phyloP scores from a whole-genome alignment of 306 rosid species.

The Quercus dentata region DNA sequence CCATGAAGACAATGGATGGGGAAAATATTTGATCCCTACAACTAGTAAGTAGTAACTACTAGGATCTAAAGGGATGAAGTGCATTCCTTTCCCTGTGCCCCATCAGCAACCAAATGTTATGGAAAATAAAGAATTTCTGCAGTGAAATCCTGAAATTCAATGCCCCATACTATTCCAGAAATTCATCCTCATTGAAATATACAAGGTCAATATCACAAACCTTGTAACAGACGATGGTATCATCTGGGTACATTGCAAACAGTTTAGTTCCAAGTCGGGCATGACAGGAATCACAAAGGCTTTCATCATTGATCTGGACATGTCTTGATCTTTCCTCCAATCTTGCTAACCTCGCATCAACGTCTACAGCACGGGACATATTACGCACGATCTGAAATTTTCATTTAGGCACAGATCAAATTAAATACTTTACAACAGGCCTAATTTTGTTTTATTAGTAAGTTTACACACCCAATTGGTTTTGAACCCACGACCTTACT shows the following conservation, averaged over 20 bases:
- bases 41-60: not conserved
- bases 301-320: constrained; percentile 92
- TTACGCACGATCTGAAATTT: constrained; percentile 75
- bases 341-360: constrained; percentile 89
- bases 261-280: constrained; percentile 97
- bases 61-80: not conserved
- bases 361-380: constrained; percentile 82
- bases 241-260: constrained; percentile 99
- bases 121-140: not conserved
- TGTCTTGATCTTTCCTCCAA: constrained; percentile 94
- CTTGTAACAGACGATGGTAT: constrained; percentile 90
- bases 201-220: constrained; percentile 38
- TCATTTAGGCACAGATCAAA: constrained; percentile 8
- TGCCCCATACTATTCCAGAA: not conserved
- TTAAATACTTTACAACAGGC: not conserved
- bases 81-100: not conserved
- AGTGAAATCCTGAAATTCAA: not conserved
- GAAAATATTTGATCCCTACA: not conserved
- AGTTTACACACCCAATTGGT: too few species aligned
- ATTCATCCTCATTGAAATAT: not conserved
- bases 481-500: too few species aligned
- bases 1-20: not conserved
- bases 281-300: constrained; percentile 92
- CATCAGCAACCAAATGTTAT: not conserved
- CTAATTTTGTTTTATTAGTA: not conserved